Percentiles rank a stretch among this genome's conserved stretches.
Evolutionary conservation across 208 protist genomes (phyloP).

Genomic region (Blechomonas ayalai): DNA sequence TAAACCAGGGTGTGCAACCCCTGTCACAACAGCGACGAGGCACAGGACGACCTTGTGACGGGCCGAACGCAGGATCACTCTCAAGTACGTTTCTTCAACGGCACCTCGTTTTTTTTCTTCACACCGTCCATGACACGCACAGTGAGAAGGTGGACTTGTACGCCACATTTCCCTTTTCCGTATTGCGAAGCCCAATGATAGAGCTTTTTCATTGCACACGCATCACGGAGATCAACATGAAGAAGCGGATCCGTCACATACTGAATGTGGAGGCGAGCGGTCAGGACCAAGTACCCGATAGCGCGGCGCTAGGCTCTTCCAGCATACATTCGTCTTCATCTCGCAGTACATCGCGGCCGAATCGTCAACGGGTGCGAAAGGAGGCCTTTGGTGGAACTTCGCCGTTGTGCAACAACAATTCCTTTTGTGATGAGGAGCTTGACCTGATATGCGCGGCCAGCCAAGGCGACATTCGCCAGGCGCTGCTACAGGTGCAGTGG

Average conservation of each 20-base stretch:
- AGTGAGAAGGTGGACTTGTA: conserved; percentile 61
- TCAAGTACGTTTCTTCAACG: conserved; percentile 17
- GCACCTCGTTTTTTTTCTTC: conserved; percentile 60
- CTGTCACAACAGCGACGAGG: conserved; percentile 2
- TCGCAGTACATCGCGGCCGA: too few relatives aligned
- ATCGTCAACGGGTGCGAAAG: too few relatives aligned
- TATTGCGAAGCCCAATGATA: conserved; percentile 36
- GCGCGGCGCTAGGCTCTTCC: too few relatives aligned
- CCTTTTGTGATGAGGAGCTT: conserved; percentile 20
- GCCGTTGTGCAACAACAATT: too few relatives aligned
- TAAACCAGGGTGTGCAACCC: not conserved
- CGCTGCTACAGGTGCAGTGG: conserved; percentile 72
- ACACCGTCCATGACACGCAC: conserved; percentile 83
- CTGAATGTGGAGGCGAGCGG: conserved; percentile 16
- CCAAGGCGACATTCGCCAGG: conserved; percentile 79
- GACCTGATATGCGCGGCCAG: conserved; percentile 30
- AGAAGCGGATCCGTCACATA: conserved; percentile 33
- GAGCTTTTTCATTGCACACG: conserved; percentile 71
- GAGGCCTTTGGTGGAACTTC: too few relatives aligned
- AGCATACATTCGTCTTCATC: too few relatives aligned
- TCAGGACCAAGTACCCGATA: not conserved
- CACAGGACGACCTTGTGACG: not conserved
- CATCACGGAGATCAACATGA: conserved; percentile 59
- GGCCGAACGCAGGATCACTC: not conserved
- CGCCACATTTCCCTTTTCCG: conserved; percentile 23